Base-by-base conservation (phyloP, 2,329 filamentous ascomycete species). In the Pseudogymnoascus sp. region DNA sequence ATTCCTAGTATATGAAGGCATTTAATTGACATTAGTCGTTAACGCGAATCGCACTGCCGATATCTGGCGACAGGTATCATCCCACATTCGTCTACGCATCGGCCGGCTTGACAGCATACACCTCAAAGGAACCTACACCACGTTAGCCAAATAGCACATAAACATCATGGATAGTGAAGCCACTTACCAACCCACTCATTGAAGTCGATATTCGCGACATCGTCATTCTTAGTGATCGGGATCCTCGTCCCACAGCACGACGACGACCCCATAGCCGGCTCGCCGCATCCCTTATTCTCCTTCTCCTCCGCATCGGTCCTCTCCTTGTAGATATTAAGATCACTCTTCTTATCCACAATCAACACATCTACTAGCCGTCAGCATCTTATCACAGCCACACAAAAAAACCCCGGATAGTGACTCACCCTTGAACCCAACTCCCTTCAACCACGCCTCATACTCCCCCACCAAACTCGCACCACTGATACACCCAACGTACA, bases 401-500 rank as follows among this genome's bases (percentile, higher is more conserved):
- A 25, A 15, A 15, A 36, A 14, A 6, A 18, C 11, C 6, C 11
- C 37, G 3, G n/a, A 20, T 35, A 43, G 47, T 20, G 41, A 64
- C 66, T 22, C 71, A 80, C 80, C 75, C 61, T 68, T 39, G 64
- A 85, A 84, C 0, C 82, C 83, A 0, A 78, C 80, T 11, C 76
- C 67, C 8, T 65, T 65, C 30, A 87, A 68, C 68, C 78, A 86
- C 6, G 53, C 36, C 60, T 82, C 74, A 70, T 87, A 87, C 59
- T 80, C 75, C 1, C 35, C 64, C 0, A 82, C 74, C 61, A 72
- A 68, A 63, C 81, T 84, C 0, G 84, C 82, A 0, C 84, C 83
- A 1, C 81, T 76, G 28, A 87, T 75, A 63, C 84, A 87, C 0
- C 84, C 83, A 2, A 85, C 80, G 68, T 85, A 84, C 5, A 86